Evolutionary conservation across 805 yeast genomes (phyloP).

Genomic region (Pichia californica): DNA sequence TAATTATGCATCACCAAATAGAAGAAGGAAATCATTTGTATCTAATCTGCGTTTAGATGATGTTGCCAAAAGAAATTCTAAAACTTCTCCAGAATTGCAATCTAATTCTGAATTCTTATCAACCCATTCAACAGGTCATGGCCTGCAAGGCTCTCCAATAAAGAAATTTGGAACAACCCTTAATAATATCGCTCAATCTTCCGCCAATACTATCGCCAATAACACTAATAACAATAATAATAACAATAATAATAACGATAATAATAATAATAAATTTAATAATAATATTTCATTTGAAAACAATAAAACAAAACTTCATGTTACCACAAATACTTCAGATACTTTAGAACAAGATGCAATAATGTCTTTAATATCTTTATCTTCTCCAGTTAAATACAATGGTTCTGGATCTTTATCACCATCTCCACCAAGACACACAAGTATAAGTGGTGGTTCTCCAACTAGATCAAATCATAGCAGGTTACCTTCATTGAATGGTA

Average conservation of each 20-base stretch:
- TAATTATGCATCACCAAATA: background rate
- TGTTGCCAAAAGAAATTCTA: conserved; percentile 18
- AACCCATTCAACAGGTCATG: background rate
- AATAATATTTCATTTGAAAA: too few relatives aligned
- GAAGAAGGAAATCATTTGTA: conserved; percentile 13
- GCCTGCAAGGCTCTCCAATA: conserved; percentile 9
- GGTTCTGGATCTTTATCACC: conserved; percentile 12
- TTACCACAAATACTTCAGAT: conserved; percentile 16
- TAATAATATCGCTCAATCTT: too few relatives aligned
- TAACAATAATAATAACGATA: too few relatives aligned
- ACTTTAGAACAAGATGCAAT: conserved; percentile 49
- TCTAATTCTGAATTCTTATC: background rate
- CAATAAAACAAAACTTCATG: background rate
- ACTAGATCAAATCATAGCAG: background rate
- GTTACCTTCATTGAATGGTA: conserved; percentile 2
- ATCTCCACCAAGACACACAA: conserved; percentile 9
- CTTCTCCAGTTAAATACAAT: conserved; percentile 37
- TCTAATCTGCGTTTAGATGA: conserved; percentile 25
- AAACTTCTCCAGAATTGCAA: conserved; percentile 10
- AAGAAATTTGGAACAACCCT: too few relatives aligned
- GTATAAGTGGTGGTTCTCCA: conserved; percentile 2
- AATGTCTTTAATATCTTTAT: conserved; percentile 46
- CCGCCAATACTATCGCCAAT: too few relatives aligned
- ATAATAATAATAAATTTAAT: too few relatives aligned
- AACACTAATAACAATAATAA: too few relatives aligned